Evolutionary conservation across 2,329 filamentous ascomycete species (phyloP).

Genomic region (Pezicula neosporulosa): DNA sequence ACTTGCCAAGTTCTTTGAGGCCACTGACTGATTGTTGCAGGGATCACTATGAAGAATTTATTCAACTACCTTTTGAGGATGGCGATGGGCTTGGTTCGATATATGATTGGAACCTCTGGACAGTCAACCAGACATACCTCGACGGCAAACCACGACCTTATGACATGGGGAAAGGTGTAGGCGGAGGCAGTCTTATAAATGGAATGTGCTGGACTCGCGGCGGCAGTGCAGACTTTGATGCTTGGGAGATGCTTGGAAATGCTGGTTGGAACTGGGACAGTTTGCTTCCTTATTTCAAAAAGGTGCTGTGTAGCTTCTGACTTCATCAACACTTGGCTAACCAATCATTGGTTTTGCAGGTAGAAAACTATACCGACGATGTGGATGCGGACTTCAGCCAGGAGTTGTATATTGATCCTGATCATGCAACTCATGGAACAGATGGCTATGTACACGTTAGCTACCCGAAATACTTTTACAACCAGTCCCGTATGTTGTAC

Average conservation of each 20-base stretch:
- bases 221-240: conserved; percentile 20
- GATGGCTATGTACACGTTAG: conserved; percentile 34
- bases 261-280: too few relatives aligned
- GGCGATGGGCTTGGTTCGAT: conserved; percentile 11
- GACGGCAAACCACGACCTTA: conserved; percentile 18
- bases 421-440: conserved; percentile 28
- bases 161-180: conserved; percentile 21
- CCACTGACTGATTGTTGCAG: conserved; percentile 8
- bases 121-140: conserved; percentile 7
- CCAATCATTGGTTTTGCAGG: conserved; percentile 13
- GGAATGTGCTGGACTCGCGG: conserved; percentile 23
- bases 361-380: conserved; percentile 32
- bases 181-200: conserved; percentile 39
- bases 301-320: conserved; percentile 14
- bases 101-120: too few relatives aligned
- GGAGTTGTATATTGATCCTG: conserved; percentile 24
- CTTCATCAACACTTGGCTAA: neutral
- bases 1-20: neutral
- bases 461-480: conserved; percentile 36
- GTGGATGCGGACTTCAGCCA: conserved; percentile 17
- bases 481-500: conserved; percentile 32
- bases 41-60: conserved; percentile 20
- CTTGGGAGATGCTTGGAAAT: conserved; percentile 6
- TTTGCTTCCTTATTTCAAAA: conserved; percentile 35
- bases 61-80: conserved; percentile 19